Base-by-base conservation (phyloP, 495 filamentous ascomycete species). In the Tuber microsphaerosporum region DNA sequence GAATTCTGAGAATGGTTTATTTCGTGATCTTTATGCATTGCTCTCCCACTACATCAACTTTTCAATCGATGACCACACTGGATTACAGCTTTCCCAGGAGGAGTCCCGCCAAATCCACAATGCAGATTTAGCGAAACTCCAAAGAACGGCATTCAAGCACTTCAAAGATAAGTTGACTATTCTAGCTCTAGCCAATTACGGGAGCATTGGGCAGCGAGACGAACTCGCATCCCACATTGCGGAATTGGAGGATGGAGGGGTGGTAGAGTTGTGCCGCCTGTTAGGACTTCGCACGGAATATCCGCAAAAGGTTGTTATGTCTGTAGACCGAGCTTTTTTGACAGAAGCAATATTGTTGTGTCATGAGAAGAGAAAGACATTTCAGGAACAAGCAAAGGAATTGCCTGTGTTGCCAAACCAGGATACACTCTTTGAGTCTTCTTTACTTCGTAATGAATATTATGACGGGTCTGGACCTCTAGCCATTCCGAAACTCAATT, bases 91-190 rank as follows among this genome's bases (percentile, higher is more conserved):
- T 68, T 91, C 87, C 48, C 86, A 86, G 17, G 87, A 89, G 61
- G 90, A 94, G 81, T 89, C 92, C 71, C 92, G 94, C 77, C 91
- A 97, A 75, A 84, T 85, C 31, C 94, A 97, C 83, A 94, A 91
- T 83, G 88, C 88, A 41, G 85, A 86, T 45, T 85, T 99, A 14
- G 92, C 93, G 46, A 90, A 88, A 69, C 85, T 99, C 73, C 95
- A 99, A 83, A 88, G 94, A 74, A 88, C 88, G 22, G 89, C 92
- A 2, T 86, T 97, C 78, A 93, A 92, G 82, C 85, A 92, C 77
- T 97, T 95, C 86, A 94, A 93, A 78, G 90, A 92, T 17, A 97
- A 97, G 83, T 85, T 99, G 42, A 95, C 90, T 41, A 91, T 98
- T 71, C 86, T 99, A 71, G 93, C 94, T 8, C 85, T 99, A 44